A percentile compares a stretch with the other conserved stretches of the same genome.
Conservation (phyloP, 129 eudicot genomes). For the Kitagawia praeruptora region DNA sequence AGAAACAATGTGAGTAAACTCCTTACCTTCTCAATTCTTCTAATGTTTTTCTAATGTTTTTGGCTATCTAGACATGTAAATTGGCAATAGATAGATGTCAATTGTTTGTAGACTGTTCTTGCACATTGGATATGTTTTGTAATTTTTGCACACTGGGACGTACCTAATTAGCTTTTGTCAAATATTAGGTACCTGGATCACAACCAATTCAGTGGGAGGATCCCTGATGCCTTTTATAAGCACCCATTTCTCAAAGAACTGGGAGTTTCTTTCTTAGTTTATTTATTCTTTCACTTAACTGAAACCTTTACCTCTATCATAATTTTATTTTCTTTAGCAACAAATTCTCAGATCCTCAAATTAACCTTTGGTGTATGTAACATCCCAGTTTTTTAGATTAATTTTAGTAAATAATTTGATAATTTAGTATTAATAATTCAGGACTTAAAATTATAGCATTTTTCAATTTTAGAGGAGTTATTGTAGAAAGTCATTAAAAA, state of each 20-base stretch:
- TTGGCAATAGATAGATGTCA: not conserved
- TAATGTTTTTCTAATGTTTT: not conserved
- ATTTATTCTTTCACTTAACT: not conserved
- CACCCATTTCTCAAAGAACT: slow-evolving; percentile 87
- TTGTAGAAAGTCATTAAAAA: no score
- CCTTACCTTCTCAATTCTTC: slow-evolving; percentile 74
- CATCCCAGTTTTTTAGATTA: no score
- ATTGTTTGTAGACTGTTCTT: not conserved
- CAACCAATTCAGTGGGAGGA: slow-evolving; percentile 86
- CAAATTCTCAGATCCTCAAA: not conserved
- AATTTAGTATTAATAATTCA: no score
- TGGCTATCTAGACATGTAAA: not conserved
- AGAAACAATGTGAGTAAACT: no score
- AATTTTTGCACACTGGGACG: not conserved
- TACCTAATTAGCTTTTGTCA: not conserved
- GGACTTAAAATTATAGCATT: no score
- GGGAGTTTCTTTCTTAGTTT: slow-evolving; percentile 27
- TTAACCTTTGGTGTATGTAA: not conserved
- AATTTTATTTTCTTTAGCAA: not conserved
- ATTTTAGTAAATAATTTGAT: no score
- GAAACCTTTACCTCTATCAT: not conserved
- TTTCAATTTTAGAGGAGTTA: no score
- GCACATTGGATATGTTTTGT: not conserved
- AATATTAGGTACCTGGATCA: slow-evolving; percentile 87
- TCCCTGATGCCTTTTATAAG: slow-evolving; percentile 92